A percentile compares a stretch with the other conserved stretches of the same genome.
Conservation (phyloP, 73 alveolate species). For the Tetrahymena thermophila region DNA sequence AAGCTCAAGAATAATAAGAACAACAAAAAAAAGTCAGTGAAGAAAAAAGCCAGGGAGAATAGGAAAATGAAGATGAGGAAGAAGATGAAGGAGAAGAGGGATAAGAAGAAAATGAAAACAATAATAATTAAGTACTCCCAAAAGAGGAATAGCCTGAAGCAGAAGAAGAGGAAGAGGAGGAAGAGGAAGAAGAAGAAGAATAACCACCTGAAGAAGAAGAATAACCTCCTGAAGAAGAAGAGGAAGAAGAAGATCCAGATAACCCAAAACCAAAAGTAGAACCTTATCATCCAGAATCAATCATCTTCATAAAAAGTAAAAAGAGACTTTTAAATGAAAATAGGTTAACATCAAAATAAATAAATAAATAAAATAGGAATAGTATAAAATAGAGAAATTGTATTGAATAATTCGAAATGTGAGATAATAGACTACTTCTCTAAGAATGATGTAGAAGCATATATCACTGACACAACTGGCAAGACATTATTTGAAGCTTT, state of each 20-base stretch:
- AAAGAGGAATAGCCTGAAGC: slow-evolving; percentile 42
- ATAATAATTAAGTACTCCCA: slow-evolving; percentile 38
- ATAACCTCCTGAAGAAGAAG: slow-evolving; percentile 58
- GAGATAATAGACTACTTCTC: slow-evolving; percentile 42
- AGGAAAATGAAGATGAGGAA: slow-evolving; percentile 50
- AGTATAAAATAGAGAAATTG: slow-evolving; percentile 50
- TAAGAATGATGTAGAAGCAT: slow-evolving; percentile 25
- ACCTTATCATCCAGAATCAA: slow-evolving; percentile 47
- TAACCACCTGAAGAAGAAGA: slow-evolving; percentile 61
- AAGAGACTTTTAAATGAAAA: slow-evolving; percentile 32
- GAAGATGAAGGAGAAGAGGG: slow-evolving; percentile 41
- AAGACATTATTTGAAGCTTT: slow-evolving; percentile 31
- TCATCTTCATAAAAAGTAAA: slow-evolving; percentile 44
- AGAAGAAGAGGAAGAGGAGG: slow-evolving; percentile 53
- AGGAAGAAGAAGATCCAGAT: slow-evolving; percentile 56
- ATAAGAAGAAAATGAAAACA: slow-evolving; percentile 45
- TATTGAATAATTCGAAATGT: slow-evolving; percentile 44
- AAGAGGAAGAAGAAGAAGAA: slow-evolving; percentile 59
- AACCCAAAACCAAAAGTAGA: slow-evolving; percentile 52
- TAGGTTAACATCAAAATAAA: neutral
- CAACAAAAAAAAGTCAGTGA: slow-evolving; percentile 2
- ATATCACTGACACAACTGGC: slow-evolving; percentile 49
- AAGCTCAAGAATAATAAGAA: neutral
- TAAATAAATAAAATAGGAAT: slow-evolving; percentile 9
- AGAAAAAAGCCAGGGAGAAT: slow-evolving; percentile 26